Conservation (phyloP, 169 alveolate species). For the Plasmodium reichenowi region DNA sequence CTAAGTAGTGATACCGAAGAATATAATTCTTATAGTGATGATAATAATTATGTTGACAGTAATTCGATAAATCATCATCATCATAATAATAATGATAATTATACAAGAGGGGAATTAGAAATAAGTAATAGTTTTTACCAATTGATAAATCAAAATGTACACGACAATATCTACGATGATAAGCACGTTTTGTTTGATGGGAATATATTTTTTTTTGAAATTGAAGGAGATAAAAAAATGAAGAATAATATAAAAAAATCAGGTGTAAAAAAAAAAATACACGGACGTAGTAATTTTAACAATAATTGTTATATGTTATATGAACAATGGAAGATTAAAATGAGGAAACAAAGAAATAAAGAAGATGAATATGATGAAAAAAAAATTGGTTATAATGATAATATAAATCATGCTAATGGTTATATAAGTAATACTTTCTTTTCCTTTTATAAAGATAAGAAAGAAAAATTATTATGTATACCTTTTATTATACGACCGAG, state of each 20-base stretch:
- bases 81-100: not conserved
- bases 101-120: conserved; percentile 7
- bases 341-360: too few species aligned
- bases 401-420: too few species aligned
- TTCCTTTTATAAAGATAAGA: conserved; percentile 17
- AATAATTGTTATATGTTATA: conserved; percentile 42
- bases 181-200: not conserved
- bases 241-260: not conserved
- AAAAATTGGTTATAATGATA: not conserved
- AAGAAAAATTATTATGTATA: conserved; percentile 43
- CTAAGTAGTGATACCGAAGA: not conserved
- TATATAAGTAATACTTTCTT: not conserved
- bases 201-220: conserved; percentile 51
- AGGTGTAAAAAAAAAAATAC: not conserved
- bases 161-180: not conserved
- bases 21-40: not conserved
- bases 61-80: not conserved
- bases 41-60: not conserved
- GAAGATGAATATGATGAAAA: not conserved
- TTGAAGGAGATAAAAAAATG: not conserved
- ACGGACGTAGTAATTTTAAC: conserved; percentile 58
- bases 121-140: conserved; percentile 14
- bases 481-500: conserved; percentile 52
- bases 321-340: conserved; percentile 18
- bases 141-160: conserved; percentile 4